Evolutionary conservation across 306 rosid species (phyloP).

Genomic region (Casuarina glauca): DNA sequence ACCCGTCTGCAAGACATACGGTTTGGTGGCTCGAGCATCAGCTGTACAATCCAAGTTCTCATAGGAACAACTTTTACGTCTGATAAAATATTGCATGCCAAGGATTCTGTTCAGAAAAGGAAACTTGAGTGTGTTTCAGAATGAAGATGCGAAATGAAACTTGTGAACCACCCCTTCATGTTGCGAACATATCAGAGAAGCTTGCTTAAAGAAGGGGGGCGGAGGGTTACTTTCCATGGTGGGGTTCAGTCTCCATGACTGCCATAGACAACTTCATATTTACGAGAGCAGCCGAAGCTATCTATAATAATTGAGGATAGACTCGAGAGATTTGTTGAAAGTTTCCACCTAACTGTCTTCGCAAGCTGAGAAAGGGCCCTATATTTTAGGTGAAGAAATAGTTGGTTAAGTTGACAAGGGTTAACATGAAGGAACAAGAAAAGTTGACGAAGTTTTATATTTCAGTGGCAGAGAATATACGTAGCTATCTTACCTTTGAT

Average conservation of each 20-base stretch:
- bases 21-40: too few species aligned
- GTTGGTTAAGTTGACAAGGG: constrained; percentile 28
- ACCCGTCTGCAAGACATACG: not conserved
- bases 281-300: constrained; percentile 8
- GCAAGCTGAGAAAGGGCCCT: constrained; percentile 17
- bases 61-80: not conserved
- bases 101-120: not conserved
- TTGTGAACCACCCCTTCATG: not conserved
- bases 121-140: not conserved
- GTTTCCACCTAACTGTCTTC: constrained; percentile 34
- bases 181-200: not conserved
- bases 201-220: constrained; percentile 32
- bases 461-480: constrained; percentile 2
- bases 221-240: constrained; percentile 1
- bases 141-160: not conserved
- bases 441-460: constrained; percentile 1
- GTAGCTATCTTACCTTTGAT: constrained; percentile 47
- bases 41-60: not conserved
- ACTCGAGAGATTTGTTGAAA: constrained; percentile 36
- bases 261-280: constrained; percentile 27
- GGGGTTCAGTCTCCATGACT: constrained; percentile 25
- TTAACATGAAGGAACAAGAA: constrained; percentile 9
- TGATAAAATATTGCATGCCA: not conserved
- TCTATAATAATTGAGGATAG: constrained; percentile 33
- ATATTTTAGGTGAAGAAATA: constrained; percentile 9